Base-by-base conservation (phyloP, 768 basidiomycete genomes). In the Tricholoma bakamatsutake region DNA sequence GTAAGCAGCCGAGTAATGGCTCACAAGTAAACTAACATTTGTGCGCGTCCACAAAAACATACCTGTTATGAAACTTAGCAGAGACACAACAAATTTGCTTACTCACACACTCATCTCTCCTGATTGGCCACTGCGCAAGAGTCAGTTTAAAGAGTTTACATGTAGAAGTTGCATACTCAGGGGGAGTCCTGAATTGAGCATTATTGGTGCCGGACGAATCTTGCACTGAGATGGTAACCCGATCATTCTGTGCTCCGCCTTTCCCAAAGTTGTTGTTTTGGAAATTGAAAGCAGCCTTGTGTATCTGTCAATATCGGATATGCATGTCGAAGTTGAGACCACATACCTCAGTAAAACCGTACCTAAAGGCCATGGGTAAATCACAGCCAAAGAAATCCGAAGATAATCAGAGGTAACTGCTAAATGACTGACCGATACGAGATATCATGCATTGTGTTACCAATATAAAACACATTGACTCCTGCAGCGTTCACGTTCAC, bases 361-460 rank as follows among this genome's bases (percentile, higher is more conserved):
- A 79, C 46, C 73, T 61, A 56, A 24, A 24, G 21, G 21, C 21
- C 21, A 24, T 3, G 21, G n/a, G 21, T 24, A 24, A 24, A 24
- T 24, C 21, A 24, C 21, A 24, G 3, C 21, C 21, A 24, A 24
- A 24, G 21, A 24, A 24, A 24, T 24, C 21, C 21, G 3, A 24
- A 24, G 21, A 24, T 24, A 24, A 24, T 24, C 21, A 24, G 21
- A 24, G 21, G 21, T 24, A 24, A 24, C 21, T 24, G 21, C 21
- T 24, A 3, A 3, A 24, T 24, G 21, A 24, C 21, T 24, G 21
- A 24, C 21, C 21, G 21, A 24, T 68, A 70, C 13, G 67, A 59
- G n/a, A 71, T 56, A 56, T 86, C 83, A 65, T 86, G 84, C 50
- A 83, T 73, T 53, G 73, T 76, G 69, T 87, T 88, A 62, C 74